Evolutionary conservation across 768 basidiomycete species (phyloP), one percentile per base, ranked within the genome.

Genomic region (Boletus tomentosulus): DNA sequence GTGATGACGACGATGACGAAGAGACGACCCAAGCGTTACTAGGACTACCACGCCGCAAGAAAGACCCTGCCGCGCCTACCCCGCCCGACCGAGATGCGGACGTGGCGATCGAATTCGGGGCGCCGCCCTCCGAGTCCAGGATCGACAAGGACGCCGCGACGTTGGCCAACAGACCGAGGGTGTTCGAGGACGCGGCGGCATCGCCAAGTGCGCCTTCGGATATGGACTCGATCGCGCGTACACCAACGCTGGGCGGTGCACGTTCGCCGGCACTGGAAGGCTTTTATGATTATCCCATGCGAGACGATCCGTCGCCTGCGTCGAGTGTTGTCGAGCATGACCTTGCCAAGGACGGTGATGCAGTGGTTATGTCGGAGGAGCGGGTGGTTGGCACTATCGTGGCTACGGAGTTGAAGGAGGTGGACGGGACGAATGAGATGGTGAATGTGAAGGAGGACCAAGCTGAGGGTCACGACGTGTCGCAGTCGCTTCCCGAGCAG

Each of bases 1-100:
- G 72, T 6, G 19, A 19, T 19, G 70, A 66, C 2, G 73, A 73
- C 1, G 74, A 71, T 0, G 72, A 64, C 1, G 71, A 59, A 9
- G 71, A 53, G 38, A 56, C 60, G 28, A 70, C 66, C 3, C 59
- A 61, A 7, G 70, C 69, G 25, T 47, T 70, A 16, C 57, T 71
- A 1, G 66, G 68, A 12, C 50, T 30, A 3, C 34, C 42, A 2
- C 62, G 35, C 3, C 35, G 6, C 22, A 45, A 42, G 31, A 62
- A 54, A 25, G 19, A 12, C 1, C 27, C 33, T 19, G n/a, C 28
- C 8, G 10, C 25, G 15, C 30, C 51, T 4, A 25, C 46, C 3
- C 34, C 28, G 1, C 46, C 45, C 11, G 47, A 54, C 12, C 31
- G 16, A 27, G 53, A 55, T 24, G 4, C 25, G 41, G 51, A 57